Evolutionary conservation across 306 rosid genomes (phyloP), one percentile per base, ranked within the genome.

Genomic region (Geum urbanum): DNA sequence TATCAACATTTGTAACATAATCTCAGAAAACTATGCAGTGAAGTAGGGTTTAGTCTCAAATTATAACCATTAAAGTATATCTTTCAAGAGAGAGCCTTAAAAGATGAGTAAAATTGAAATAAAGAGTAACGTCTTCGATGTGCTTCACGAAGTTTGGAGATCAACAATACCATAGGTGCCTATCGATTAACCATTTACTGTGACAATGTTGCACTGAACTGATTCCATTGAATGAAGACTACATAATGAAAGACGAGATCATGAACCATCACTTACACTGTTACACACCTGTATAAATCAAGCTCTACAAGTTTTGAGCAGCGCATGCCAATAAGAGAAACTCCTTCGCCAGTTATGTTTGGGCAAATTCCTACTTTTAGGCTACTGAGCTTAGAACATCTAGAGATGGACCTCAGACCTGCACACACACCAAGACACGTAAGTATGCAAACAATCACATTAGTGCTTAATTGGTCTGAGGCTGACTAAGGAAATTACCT

Each of bases 321-420:
- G 73, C 59, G 1, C 82, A 59, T 87, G 76, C 97, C 99, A 65
- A 94, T 74, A 66, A 51, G 80, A 67, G 78, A 55, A 49, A 94
- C 79, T 77, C 99, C 99, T 49, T 78, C 68, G 55, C 91, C 97
- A 54, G 84, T 87, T 81, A 94, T 87, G 86, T 88, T 86, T 54
- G 89, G 80, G 88, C 99, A 94, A 80, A 94, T 79, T 77, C 99
- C 99, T 10, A 91, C 74, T 74, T 94, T 94, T 66, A 94, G 72
- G 84, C 81, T 74, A 71, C 87, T 62, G 73, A 94, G 97, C 54
- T 79, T 72, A 8, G 95, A 78, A 69, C 97, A 94, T 39, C 73
- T 76, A 61, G 95, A 86, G 50, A 94, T 81, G 44, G 95, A 87
- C 70, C 76, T 76, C 27, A 91, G 76, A 77, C 96, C 96, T 92